Base-by-base conservation (phyloP, 805 yeast genomes). In the Ogataea pini region DNA sequence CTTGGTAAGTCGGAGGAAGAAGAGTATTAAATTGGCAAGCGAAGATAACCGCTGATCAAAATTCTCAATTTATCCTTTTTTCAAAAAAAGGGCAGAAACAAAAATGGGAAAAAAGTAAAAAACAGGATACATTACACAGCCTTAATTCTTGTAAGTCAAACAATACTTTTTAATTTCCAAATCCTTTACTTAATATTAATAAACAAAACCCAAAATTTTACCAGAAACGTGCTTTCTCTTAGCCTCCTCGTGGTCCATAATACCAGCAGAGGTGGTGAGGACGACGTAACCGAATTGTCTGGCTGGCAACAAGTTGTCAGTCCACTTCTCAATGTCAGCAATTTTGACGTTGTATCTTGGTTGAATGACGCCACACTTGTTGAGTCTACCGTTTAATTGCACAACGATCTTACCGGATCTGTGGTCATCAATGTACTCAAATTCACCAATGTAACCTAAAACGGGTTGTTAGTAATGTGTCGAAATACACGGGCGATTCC, bases 221-320 rank as follows among this genome's bases (percentile, higher is more conserved):
- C 99, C 99, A 64, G 97, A 90, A 68, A 92, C 98, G 80, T 92
- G 98, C 87, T 92, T 94, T 86, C 97, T 88, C 85, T 96, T 89
- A 68, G 99, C 99, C 82, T 92, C 97, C 83, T 92, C 98, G 83
- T 92, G 99, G 84, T 94, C 98, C 96, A 92, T 90, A 69, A 92
- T 92, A 80, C 99, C 99, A 68, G 98, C 97, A 68, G 98, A 92
- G 67, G 98, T 92, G 77, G 98, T 92, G 72, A 92, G 85, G 77
- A 92, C 87, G 71, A 92, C 92, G 85, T 77, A 91, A 80, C 98
- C 98, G 71, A 92, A 92, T 80, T 92, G 98, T 86, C 98, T 90
- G 63, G 98, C 96, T 75, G 98, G 98, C 72, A 92, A 83, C 74
- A 92, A 85, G 86, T 90, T 89, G 77, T 85, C 96, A 65, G 96